These are phyloP conservation scores for Stemphylium lycopersici DNA, from an alignment of 2,329 filamentous ascomycete genomes.

Conservation along the genomic window DNA sequence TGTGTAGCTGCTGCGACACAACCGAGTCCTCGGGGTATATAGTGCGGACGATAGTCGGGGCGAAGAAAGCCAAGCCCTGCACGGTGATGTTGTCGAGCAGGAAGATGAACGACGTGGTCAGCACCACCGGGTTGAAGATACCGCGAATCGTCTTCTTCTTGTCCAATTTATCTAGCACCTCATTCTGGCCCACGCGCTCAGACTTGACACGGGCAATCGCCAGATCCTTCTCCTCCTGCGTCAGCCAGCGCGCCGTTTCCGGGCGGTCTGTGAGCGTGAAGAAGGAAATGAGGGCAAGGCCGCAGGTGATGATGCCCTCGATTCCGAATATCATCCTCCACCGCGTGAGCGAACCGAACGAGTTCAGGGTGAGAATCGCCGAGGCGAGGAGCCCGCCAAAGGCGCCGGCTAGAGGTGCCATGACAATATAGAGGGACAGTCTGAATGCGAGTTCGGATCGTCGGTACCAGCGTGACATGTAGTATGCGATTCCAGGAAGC, in stretches of 20 bases:
- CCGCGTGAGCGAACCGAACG: constrained; percentile 61
- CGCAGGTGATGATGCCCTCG: constrained; percentile 69
- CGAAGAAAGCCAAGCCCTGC: constrained; percentile 72
- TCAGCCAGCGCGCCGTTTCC: constrained; percentile 70
- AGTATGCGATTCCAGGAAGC: constrained; percentile 76
- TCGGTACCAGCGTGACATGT: constrained; percentile 74
- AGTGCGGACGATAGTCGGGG: constrained; percentile 71
- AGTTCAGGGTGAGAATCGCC: constrained; percentile 66
- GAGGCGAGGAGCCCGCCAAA: constrained; percentile 70
- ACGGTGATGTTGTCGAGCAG: constrained; percentile 73
- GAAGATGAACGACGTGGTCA: constrained; percentile 65
- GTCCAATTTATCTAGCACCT: constrained; percentile 69
- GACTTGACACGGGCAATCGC: constrained; percentile 71
- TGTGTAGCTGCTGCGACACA: constrained; percentile 70
- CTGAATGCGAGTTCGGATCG: constrained; percentile 71
- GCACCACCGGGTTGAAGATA: constrained; percentile 67
- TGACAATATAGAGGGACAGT: constrained; percentile 71
- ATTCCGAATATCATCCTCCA: constrained; percentile 77
- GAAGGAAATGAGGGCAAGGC: constrained; percentile 65
- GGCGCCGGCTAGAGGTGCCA: constrained; percentile 71
- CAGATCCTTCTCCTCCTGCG: constrained; percentile 68
- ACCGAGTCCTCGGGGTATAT: constrained; percentile 67
- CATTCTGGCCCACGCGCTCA: constrained; percentile 67
- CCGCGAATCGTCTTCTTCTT: constrained; percentile 64
- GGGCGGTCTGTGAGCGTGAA: constrained; percentile 72